These are phyloP conservation scores for Boletus patriciae DNA, from an alignment of 768 basidiomycete species.

Conservation along the genomic window DNA sequence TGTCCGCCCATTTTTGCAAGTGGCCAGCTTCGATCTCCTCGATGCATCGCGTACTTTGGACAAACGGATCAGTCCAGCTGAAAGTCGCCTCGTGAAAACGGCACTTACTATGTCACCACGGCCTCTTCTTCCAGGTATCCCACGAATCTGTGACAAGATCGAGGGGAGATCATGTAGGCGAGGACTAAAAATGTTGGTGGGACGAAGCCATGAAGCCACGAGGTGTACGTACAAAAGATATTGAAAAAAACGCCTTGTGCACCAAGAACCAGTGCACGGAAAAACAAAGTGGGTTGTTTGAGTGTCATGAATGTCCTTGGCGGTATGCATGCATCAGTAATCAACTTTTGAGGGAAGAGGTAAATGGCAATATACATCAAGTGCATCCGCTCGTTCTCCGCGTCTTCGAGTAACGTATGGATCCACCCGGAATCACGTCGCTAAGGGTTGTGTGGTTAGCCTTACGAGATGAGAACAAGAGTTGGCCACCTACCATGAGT, in stretches of 20 bases:
- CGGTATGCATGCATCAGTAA: constrained; percentile 17
- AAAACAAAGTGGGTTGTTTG: constrained; percentile 72
- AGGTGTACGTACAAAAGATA: constrained; percentile 65
- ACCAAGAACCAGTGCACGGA: constrained; percentile 80
- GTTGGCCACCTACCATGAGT: constrained; percentile 61
- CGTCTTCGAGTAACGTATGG: constrained; percentile 89
- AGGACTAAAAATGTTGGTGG: constrained; percentile 49
- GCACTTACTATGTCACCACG: constrained; percentile 79
- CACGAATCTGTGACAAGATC: constrained; percentile 86
- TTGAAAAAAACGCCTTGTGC: constrained; percentile 94
- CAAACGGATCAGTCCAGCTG: constrained; percentile 15
- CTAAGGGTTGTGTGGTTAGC: constrained; percentile 28
- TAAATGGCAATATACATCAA: constrained; percentile 54
- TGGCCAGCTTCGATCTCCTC: constrained; percentile 78
- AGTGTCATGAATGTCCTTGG: constrained; percentile 93
- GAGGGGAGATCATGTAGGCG: constrained; percentile 74
- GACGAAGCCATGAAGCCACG: constrained; percentile 12
- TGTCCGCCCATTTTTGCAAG: constrained; percentile 76
- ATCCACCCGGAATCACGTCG: constrained; percentile 75
- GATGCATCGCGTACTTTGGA: constrained; percentile 72
- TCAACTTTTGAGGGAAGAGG: constrained; percentile 5
- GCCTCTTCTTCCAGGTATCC: constrained; percentile 95
- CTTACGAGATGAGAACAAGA: constrained; percentile 3
- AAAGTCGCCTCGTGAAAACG: constrained; percentile 18
- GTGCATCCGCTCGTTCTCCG: constrained; percentile 97